Percentiles rank a stretch among this genome's conserved stretches.
Evolutionary conservation across 176 grass and related monocot species (phyloP).

Genomic region (Echinochloa phyllopogon): DNA sequence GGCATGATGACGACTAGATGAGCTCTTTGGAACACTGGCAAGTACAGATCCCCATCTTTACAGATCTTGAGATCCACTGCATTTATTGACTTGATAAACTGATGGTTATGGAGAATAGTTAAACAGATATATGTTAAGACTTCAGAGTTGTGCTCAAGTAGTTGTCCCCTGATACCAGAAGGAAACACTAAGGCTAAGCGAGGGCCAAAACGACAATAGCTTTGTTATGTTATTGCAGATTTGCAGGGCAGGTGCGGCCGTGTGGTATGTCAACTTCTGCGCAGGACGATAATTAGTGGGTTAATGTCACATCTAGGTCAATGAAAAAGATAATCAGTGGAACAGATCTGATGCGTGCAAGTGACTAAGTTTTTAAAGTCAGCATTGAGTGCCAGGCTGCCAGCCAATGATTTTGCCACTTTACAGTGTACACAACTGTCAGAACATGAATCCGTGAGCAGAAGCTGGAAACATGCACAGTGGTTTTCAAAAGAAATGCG

Average conservation of each 20-base stretch:
- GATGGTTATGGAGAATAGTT: background rate
- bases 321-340: background rate
- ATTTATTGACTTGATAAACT: constrained; percentile 29
- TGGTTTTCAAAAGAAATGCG: background rate
- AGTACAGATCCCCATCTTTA: constrained; percentile 29
- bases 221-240: background rate
- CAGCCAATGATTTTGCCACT: background rate
- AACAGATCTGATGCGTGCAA: constrained; percentile 17
- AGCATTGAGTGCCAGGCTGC: background rate
- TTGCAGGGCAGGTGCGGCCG: background rate
- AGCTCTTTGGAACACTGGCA: constrained; percentile 21
- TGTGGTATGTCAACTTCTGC: constrained; percentile 25
- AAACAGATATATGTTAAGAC: background rate
- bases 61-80: constrained; percentile 45
- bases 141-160: background rate
- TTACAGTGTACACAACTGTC: background rate
- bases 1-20: constrained; percentile 19
- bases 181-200: background rate
- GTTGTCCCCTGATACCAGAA: constrained; percentile 12
- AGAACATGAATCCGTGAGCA: background rate
- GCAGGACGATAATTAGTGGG: background rate
- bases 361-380: constrained; percentile 4
- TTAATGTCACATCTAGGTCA: constrained; percentile 14
- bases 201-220: background rate
- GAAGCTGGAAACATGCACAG: background rate